These are phyloP conservation scores for Dillenia suffruticosa DNA, from an alignment of 164 flowering plant genomes.

Conservation along the genomic window DNA sequence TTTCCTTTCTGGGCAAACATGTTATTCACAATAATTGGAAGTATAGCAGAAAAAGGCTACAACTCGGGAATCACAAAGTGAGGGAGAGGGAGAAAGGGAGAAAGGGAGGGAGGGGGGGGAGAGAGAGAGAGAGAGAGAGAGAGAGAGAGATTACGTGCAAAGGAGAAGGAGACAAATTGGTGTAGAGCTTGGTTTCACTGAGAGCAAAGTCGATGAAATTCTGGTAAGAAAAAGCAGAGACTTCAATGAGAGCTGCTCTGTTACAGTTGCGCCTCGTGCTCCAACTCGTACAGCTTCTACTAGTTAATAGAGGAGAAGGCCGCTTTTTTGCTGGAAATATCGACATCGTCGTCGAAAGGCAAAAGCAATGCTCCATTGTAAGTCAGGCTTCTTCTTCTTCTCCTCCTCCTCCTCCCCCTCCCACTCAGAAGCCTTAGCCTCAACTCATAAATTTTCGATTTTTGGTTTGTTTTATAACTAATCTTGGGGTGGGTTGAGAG, in stretches of 20 bases:
- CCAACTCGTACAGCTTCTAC: too few species aligned
- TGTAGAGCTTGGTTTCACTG: slow-evolving; percentile 44
- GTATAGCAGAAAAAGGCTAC: not conserved
- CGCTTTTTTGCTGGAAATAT: too few species aligned
- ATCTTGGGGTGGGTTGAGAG: too few species aligned
- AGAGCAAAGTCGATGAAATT: slow-evolving; percentile 55
- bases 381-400: too few species aligned
- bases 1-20: not conserved
- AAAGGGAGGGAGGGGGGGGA: slow-evolving; percentile 18
- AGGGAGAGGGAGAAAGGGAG: slow-evolving; percentile 27
- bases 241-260: slow-evolving; percentile 8
- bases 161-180: slow-evolving; percentile 48
- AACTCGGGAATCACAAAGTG: not conserved
- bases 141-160: slow-evolving; percentile 37
- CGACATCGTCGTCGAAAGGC: too few species aligned
- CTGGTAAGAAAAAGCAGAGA: slow-evolving; percentile 47
- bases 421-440: too few species aligned
- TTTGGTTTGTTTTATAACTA: too few species aligned
- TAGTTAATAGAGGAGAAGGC: too few species aligned
- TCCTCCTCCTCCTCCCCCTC: too few species aligned
- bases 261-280: too few species aligned
- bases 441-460: too few species aligned
- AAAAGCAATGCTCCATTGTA: too few species aligned
- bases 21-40: not conserved
- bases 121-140: not conserved